Conservation (phyloP, 495 filamentous ascomycete species). For the Penicillium dipodomyicola region DNA sequence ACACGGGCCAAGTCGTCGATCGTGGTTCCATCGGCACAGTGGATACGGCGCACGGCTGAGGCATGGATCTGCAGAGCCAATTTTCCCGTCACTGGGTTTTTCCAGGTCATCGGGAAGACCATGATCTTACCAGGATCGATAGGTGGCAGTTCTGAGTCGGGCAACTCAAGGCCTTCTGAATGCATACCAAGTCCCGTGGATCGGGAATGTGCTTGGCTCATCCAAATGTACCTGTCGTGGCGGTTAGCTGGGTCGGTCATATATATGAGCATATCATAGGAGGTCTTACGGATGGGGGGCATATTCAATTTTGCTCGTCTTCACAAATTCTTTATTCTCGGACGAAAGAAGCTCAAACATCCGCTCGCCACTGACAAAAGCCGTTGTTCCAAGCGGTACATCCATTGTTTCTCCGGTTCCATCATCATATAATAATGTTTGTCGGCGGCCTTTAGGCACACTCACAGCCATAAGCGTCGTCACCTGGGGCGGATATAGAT, state of each 20-base stretch:
- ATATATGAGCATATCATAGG: neutral
- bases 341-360: constrained; percentile 63
- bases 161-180: constrained; percentile 58
- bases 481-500: constrained; percentile 64
- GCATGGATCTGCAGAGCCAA: constrained; percentile 71
- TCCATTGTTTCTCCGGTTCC: constrained; percentile 63
- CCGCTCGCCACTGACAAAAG: constrained; percentile 64
- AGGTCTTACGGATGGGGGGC: constrained; percentile 60
- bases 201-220: constrained; percentile 60
- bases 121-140: constrained; percentile 65
- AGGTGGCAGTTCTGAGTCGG: constrained; percentile 54
- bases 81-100: constrained; percentile 64
- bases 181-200: constrained; percentile 65
- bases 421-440: constrained; percentile 69
- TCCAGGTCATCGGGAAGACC: constrained; percentile 68
- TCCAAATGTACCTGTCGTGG: constrained; percentile 62
- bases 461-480: constrained; percentile 67
- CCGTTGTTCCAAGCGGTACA: constrained; percentile 72
- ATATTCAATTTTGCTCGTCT: constrained; percentile 64
- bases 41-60: constrained; percentile 61
- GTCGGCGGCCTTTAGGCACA: constrained; percentile 61
- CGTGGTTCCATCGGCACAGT: constrained; percentile 58
- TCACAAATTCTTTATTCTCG: constrained; percentile 63
- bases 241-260: neutral
- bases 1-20: constrained; percentile 63